Evolutionary conservation across 129 eudicot species (phyloP), one percentile per base, ranked within the genome.

Genomic region (Lactuca sativa): DNA sequence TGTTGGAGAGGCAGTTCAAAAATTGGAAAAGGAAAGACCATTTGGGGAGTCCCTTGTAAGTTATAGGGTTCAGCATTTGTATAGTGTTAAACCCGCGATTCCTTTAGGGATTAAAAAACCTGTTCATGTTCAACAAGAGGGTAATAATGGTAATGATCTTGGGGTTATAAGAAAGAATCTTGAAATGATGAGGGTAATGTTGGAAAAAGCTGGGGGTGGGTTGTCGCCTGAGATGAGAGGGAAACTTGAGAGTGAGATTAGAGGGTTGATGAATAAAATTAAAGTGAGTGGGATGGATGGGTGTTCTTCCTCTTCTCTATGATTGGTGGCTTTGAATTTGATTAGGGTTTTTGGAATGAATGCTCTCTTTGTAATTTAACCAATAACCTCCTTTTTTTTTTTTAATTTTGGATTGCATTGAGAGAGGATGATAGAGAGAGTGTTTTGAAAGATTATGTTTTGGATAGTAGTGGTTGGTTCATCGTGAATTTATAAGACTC

Each of bases 141-240:
- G 30, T 25, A 25, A 25, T 25, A 25, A 79, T 73, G 67, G 72
- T 4, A 85, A 70, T 11, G 86, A 88, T 69, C 80, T 89, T 41
- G 75, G 44, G 17, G 62, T 21, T 4, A 82, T 92, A 11, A 86
- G 71, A 71, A 69, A 85, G 86, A 89, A 85, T 67, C 95, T 92
- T 43, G 95, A 92, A 83, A 64, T 77, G 82, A 92, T 92, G 98
- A 89, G 78, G 25, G 38, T 67, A 52, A 86, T 88, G 84, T 76
- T 92, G 87, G 92, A 86, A 82, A 86, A 89, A 18, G 80, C 90
- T 0, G 98, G 98, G 6, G 74, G 64, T 56, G 76, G 71, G 57
- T 66, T 92, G 62, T 85, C 96, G 4, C 72, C 76, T 7, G 95
- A 86, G 77, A 85, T 77, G 95, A 89, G 84, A 81, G 74, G 68